phyloP scores from a whole-genome alignment of 208 protist genomes.

The Acanthamoeba triangularis region DNA sequence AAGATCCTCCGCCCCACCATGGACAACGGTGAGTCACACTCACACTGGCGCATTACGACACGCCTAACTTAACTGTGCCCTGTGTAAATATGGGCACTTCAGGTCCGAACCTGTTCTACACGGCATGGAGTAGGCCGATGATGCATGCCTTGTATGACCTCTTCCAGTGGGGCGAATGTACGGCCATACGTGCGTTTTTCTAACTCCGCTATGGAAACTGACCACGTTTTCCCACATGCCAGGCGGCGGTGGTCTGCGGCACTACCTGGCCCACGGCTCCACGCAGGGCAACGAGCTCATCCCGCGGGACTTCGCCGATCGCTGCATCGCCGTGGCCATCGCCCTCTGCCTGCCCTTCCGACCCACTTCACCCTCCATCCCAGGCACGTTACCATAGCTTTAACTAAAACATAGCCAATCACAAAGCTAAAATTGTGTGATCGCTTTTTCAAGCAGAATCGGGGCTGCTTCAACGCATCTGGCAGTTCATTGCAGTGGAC shows the following conservation, averaged over 20 bases:
- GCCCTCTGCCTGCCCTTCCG: slow-evolving; percentile 47
- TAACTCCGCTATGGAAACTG: neutral
- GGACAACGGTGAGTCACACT: neutral
- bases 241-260: slow-evolving; percentile 37
- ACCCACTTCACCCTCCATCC: neutral
- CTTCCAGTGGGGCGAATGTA: slow-evolving; percentile 68
- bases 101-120: slow-evolving; percentile 69
- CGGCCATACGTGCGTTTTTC: neutral
- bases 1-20: slow-evolving; percentile 68
- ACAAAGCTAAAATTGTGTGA: no score
- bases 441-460: no score
- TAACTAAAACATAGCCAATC: no score
- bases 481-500: slow-evolving; percentile 53
- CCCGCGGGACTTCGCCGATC: slow-evolving; percentile 55
- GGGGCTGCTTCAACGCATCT: slow-evolving; percentile 4
- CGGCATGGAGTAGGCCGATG: neutral
- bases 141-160: slow-evolving; percentile 69
- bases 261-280: slow-evolving; percentile 61
- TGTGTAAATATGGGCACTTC: neutral
- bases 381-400: no score
- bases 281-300: slow-evolving; percentile 72
- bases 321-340: slow-evolving; percentile 60
- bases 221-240: neutral
- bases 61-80: no score
- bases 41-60: no score